Percentiles rank a stretch among this genome's conserved stretches.
phyloP scores from a whole-genome alignment of 371 early-diverging fungal genomes.

The Mucor lusitanicus region DNA sequence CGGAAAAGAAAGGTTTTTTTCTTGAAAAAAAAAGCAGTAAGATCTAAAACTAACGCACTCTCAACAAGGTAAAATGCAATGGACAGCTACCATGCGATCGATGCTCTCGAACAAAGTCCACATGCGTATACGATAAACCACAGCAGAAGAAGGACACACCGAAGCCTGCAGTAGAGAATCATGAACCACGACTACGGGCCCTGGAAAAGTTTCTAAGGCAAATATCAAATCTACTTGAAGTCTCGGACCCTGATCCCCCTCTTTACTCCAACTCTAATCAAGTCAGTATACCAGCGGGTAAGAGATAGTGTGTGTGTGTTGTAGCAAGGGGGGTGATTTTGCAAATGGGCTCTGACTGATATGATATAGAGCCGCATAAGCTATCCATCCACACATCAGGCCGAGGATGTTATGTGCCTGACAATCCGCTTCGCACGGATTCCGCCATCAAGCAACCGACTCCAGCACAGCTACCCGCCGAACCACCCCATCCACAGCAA shows the following conservation, averaged over 20 bases:
- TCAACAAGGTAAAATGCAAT: conserved; percentile 29
- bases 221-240: conserved; percentile 17
- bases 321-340: too few relatives aligned
- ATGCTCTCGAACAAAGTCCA: conserved; percentile 12
- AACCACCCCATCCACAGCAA: not conserved
- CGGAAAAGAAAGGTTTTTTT: conserved; percentile 24
- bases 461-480: not conserved
- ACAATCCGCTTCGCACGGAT: conserved; percentile 22
- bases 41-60: not conserved
- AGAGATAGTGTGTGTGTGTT: too few relatives aligned
- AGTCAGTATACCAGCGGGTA: not conserved
- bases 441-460: conserved; percentile 1
- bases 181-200: conserved; percentile 17
- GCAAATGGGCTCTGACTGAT: not conserved
- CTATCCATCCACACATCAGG: conserved; percentile 25
- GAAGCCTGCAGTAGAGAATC: conserved; percentile 14
- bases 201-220: conserved; percentile 14
- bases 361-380: not conserved
- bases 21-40: not conserved
- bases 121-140: conserved; percentile 25
- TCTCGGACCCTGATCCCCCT: conserved; percentile 7
- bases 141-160: conserved; percentile 16
- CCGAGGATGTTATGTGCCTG: conserved; percentile 28
- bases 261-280: conserved; percentile 2
- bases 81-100: conserved; percentile 25